A percentile compares a stretch with the other conserved stretches of the same genome.
Conservation (phyloP, 352 stramenopile genomes). For the Globisporangium cylindrosporum region DNA sequence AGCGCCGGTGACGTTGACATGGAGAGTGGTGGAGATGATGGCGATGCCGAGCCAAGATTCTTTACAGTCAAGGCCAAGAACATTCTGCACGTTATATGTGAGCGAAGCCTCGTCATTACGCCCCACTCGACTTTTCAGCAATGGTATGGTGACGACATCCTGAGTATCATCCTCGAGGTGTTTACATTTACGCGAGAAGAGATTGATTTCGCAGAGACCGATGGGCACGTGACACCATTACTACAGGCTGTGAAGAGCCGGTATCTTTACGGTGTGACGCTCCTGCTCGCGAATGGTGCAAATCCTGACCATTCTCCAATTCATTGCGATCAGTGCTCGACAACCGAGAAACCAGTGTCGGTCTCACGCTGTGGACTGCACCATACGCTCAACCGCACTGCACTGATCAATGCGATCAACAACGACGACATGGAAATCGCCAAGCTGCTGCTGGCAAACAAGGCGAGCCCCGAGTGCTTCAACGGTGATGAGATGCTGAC, state of each 20-base stretch:
- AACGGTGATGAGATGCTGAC: conserved; percentile 21
- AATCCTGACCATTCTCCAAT: conserved; percentile 47
- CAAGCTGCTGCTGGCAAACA: conserved; percentile 3
- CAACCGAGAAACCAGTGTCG: conserved; percentile 5
- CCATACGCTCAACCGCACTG: not conserved
- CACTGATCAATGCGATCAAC: not conserved
- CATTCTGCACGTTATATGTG: conserved; percentile 6
- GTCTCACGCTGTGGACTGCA: conserved; percentile 8
- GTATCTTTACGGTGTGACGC: conserved; percentile 30
- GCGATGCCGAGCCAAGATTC: not conserved
- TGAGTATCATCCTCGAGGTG: conserved; percentile 8
- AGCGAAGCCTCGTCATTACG: not conserved
- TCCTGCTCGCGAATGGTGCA: conserved; percentile 33
- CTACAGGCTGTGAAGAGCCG: not conserved
- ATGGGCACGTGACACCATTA: not conserved
- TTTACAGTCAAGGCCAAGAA: conserved; percentile 2
- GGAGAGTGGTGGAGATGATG: not conserved
- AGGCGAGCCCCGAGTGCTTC: conserved; percentile 3
- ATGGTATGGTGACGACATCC: conserved; percentile 14
- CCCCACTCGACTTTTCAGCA: not conserved
- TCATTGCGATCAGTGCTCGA: conserved; percentile 34
- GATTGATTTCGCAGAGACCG: conserved; percentile 1
- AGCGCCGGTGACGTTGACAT: not conserved
- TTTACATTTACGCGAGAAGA: conserved; percentile 11
- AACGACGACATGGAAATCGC: conserved; percentile 2